Percentiles rank a stretch among this genome's conserved stretches.
phyloP scores from a whole-genome alignment of 495 filamentous ascomycete species.

The Neurospora terricola region DNA sequence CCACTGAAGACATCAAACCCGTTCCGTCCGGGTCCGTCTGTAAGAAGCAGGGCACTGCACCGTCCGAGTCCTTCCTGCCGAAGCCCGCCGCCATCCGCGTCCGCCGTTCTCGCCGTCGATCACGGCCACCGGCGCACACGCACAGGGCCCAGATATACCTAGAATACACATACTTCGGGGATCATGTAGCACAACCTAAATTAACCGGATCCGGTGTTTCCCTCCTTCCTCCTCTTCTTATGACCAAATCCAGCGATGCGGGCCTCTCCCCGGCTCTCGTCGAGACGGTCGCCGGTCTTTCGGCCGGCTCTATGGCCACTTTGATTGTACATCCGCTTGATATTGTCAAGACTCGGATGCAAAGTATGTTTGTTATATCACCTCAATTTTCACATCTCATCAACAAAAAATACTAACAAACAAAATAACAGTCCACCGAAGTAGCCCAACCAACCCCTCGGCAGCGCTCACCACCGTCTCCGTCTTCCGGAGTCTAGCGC shows the following conservation, averaged over 20 bases:
- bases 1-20: neutral
- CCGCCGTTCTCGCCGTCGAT: neutral
- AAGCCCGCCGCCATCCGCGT: neutral
- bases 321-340: constrained; percentile 81
- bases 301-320: constrained; percentile 76
- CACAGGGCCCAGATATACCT: neutral
- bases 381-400: no score
- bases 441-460: constrained; percentile 19
- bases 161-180: constrained; percentile 9
- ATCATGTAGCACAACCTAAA: neutral
- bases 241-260: constrained; percentile 34
- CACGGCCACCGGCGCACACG: neutral
- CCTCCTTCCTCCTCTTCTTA: constrained; percentile 13
- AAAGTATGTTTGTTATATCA: no score
- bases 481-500: constrained; percentile 33
- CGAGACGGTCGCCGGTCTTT: constrained; percentile 84
- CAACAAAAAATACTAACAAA: neutral
- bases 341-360: constrained; percentile 89
- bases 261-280: constrained; percentile 64
- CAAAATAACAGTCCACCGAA: constrained; percentile 26
- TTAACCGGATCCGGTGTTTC: neutral
- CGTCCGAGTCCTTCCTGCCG: neutral
- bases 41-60: neutral
- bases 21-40: neutral
- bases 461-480: constrained; percentile 29